Evolutionary conservation across 2,329 filamentous ascomycete species (phyloP).

Genomic region (Colletotrichum liaoningense): DNA sequence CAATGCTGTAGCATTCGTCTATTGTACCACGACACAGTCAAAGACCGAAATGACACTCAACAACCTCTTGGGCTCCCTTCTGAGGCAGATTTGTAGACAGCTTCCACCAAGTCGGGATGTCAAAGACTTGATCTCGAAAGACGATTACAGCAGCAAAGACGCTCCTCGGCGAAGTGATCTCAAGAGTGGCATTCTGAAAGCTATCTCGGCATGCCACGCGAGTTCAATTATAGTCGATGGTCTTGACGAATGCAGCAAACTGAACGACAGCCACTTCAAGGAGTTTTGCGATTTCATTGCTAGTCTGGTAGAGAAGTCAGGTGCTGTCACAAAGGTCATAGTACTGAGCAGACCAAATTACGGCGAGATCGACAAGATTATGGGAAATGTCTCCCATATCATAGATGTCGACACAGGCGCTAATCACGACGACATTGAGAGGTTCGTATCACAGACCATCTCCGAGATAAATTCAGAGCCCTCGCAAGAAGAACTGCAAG

Average conservation of each 20-base stretch:
- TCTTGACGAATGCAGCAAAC: conserved; percentile 11
- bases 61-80: conserved; percentile 2
- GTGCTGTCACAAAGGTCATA: neutral
- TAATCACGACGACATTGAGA: neutral
- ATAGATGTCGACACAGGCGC: neutral
- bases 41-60: conserved; percentile 6
- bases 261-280: neutral
- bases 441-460: neutral
- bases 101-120: neutral
- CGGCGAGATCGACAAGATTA: neutral
- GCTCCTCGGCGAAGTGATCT: neutral
- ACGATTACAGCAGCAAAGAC: neutral
- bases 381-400: neutral
- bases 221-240: conserved; percentile 15
- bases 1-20: neutral
- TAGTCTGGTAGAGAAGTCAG: neutral
- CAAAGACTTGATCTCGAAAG: neutral
- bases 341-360: conserved; percentile 2
- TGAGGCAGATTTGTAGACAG: conserved; percentile 1
- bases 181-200: neutral
- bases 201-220: neutral
- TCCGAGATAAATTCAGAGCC: neutral
- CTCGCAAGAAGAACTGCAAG: neutral
- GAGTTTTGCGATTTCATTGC: conserved; percentile 4
- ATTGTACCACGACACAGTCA: conserved; percentile 11